A percentile compares a stretch with the other conserved stretches of the same genome.
These are phyloP conservation scores for Barnettozyma sp. DNA, from an alignment of 805 yeast genomes.

Conservation along the genomic window DNA sequence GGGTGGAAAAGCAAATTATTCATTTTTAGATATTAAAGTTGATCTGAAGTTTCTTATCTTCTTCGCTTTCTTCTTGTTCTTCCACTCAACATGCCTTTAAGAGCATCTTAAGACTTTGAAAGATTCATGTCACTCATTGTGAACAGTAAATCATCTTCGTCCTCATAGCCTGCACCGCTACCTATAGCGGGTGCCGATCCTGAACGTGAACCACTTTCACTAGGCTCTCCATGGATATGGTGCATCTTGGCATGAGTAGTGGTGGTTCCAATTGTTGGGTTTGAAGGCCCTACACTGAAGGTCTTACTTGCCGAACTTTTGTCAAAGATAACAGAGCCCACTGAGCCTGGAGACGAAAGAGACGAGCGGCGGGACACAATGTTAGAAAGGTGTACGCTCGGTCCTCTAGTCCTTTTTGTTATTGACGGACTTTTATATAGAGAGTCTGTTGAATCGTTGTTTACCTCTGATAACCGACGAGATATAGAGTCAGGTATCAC, in stretches of 20 bases:
- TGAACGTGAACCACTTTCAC: conserved; percentile 4
- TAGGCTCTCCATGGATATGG: conserved; percentile 8
- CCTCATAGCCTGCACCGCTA: conserved; percentile 34
- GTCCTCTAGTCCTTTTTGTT: conserved; percentile 4
- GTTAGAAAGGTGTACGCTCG: conserved; percentile 9
- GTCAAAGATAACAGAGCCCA: conserved; percentile 15
- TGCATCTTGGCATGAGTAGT: conserved; percentile 28
- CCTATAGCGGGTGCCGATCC: too few relatives aligned
- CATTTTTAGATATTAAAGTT: too few relatives aligned
- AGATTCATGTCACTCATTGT: conserved; percentile 72
- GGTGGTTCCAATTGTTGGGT: conserved; percentile 27
- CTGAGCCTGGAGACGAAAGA: conserved; percentile 16
- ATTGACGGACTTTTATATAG: conserved; percentile 6
- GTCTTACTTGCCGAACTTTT: conserved; percentile 7
- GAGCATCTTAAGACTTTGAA: too few relatives aligned
- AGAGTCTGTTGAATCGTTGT: conserved; percentile 21
- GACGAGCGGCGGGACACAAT: conserved; percentile 7
- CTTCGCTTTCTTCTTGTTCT: too few relatives aligned
- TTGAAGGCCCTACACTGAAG: conserved; percentile 25
- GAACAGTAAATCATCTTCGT: conserved; percentile 60
- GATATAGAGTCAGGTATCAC: conserved; percentile 25
- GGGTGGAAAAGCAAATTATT: too few relatives aligned
- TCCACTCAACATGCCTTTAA: too few relatives aligned
- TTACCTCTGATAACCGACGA: conserved; percentile 25
- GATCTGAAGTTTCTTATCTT: too few relatives aligned